These are phyloP conservation scores for Gossypium gossypioides DNA, from an alignment of 441 rosid species.

Conservation along the genomic window DNA sequence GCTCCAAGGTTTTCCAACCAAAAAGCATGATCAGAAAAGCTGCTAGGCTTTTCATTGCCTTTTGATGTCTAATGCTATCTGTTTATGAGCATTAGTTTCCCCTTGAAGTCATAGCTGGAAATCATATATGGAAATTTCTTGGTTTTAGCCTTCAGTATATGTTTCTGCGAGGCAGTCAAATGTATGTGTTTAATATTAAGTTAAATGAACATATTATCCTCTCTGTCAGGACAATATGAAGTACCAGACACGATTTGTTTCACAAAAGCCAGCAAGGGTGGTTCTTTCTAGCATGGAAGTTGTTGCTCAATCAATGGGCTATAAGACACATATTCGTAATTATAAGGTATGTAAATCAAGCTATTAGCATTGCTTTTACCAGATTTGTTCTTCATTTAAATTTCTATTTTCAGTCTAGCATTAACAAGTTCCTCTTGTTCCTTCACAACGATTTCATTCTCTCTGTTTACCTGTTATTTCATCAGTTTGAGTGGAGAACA, in stretches of 20 bases:
- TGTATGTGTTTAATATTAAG: background rate
- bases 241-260: slow-evolving; percentile 76
- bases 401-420: background rate
- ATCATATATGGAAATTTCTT: background rate
- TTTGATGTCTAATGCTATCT: background rate
- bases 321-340: slow-evolving; percentile 88
- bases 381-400: background rate
- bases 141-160: background rate
- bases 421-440: background rate
- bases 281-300: slow-evolving; percentile 92
- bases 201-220: background rate
- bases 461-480: background rate
- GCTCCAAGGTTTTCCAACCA: background rate
- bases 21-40: background rate
- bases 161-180: slow-evolving; percentile 3
- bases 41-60: background rate
- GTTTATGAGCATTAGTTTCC: background rate
- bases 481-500: slow-evolving; percentile 2
- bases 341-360: slow-evolving; percentile 49
- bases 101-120: background rate
- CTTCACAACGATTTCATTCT: slow-evolving; percentile 2
- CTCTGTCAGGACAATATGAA: slow-evolving; percentile 56
- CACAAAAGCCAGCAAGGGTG: slow-evolving; percentile 79
- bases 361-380: background rate
- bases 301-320: slow-evolving; percentile 96